Conservation (phyloP, 1,284 basidiomycete species). For the Neolentinus lepideus region DNA sequence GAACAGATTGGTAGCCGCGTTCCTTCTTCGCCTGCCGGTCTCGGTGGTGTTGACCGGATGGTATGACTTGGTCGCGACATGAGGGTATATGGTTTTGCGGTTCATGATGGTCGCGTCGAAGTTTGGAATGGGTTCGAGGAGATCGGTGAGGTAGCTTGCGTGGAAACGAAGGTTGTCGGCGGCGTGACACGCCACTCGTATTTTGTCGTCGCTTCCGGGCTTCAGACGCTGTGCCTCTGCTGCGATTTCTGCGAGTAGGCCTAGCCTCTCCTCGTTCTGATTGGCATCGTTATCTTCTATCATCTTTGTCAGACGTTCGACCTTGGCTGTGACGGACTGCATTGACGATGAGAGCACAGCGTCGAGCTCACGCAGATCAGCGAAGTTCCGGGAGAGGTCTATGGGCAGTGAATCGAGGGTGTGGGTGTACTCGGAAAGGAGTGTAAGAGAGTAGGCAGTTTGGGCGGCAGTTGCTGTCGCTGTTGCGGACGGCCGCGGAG, state of each 20-base stretch:
- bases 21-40: constrained; percentile 48
- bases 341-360: constrained; percentile 91
- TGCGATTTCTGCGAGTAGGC: constrained; percentile 87
- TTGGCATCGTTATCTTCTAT: constrained; percentile 59
- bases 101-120: constrained; percentile 55
- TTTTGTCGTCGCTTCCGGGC: constrained; percentile 98
- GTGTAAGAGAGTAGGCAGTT: constrained; percentile 53
- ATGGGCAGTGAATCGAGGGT: constrained; percentile 91
- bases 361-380: constrained; percentile 95
- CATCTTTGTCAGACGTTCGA: constrained; percentile 67
- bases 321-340: constrained; percentile 70
- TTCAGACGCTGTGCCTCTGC: constrained; percentile 91
- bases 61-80: constrained; percentile 58
- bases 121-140: constrained; percentile 60
- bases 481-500: neutral
- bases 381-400: constrained; percentile 91
- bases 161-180: constrained; percentile 84
- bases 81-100: constrained; percentile 66
- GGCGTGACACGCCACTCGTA: constrained; percentile 91
- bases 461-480: neutral
- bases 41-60: constrained; percentile 53
- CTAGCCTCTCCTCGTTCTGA: constrained; percentile 76
- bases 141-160: constrained; percentile 57
- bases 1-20: constrained; percentile 16
- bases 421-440: constrained; percentile 82